A percentile compares a stretch with the other conserved stretches of the same genome.
Conservation (phyloP, 768 basidiomycete species). For the Lentinus tigrinus region DNA sequence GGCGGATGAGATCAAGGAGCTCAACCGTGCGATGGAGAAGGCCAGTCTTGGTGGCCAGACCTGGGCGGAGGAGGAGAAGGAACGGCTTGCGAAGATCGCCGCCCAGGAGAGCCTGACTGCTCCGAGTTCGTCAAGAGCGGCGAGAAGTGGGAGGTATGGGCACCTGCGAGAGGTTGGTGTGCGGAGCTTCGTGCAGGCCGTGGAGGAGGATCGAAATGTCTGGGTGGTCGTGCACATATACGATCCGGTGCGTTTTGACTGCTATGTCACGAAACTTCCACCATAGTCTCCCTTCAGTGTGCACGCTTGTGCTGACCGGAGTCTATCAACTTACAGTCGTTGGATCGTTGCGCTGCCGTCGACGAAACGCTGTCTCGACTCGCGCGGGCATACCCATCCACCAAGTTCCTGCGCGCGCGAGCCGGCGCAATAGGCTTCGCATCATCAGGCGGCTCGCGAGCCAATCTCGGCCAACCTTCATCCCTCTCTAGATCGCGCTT, state of each 20-base stretch:
- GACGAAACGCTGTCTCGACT: constrained; percentile 68
- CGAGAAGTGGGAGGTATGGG: constrained; percentile 61
- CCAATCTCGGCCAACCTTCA: constrained; percentile 1
- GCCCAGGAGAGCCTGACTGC: constrained; percentile 38
- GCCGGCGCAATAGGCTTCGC: constrained; percentile 77
- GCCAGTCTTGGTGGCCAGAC: constrained; percentile 66
- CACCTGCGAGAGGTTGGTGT: constrained; percentile 80
- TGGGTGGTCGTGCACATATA: constrained; percentile 90
- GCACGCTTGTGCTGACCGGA: no score
- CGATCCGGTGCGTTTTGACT: constrained; percentile 73
- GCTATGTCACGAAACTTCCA: no score
- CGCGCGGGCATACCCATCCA: constrained; percentile 66
- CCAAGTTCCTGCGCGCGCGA: constrained; percentile 82
- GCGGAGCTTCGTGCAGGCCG: constrained; percentile 68
- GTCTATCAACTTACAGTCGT: constrained; percentile 43
- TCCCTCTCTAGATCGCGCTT: constrained; percentile 21
- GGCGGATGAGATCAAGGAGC: constrained; percentile 49
- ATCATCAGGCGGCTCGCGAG: constrained; percentile 28
- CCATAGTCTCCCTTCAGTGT: no score
- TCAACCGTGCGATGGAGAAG: constrained; percentile 62
- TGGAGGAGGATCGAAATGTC: constrained; percentile 68
- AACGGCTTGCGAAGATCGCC: constrained; percentile 44
- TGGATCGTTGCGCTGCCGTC: constrained; percentile 70
- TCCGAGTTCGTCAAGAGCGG: constrained; percentile 22
- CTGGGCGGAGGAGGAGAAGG: constrained; percentile 74